Conservation (phyloP, 108 stramenopile species). For the Nitzschia sp. region DNA sequence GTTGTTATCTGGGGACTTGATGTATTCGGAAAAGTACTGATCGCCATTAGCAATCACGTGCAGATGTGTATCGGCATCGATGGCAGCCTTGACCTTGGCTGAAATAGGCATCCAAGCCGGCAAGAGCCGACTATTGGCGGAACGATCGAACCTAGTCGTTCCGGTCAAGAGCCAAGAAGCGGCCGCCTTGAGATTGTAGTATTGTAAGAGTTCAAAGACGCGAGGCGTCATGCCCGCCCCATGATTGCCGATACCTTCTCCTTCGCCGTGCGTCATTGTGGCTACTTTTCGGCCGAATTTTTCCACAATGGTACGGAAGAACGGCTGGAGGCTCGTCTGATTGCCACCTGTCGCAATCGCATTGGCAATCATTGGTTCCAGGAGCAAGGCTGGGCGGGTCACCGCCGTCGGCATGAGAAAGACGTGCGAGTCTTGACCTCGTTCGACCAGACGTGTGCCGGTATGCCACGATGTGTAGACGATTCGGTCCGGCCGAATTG, state of each 20-base stretch:
- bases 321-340: conserved; percentile 29
- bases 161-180: conserved; percentile 80
- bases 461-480: conserved; percentile 48
- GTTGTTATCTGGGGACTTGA: conserved; percentile 57
- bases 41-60: conserved; percentile 71
- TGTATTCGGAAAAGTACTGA: conserved; percentile 63
- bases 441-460: conserved; percentile 53
- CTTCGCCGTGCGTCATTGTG: conserved; percentile 73
- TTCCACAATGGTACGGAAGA: conserved; percentile 69
- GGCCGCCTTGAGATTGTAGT: conserved; percentile 58
- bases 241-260: conserved; percentile 70
- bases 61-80: conserved; percentile 51
- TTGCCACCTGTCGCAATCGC: conserved; percentile 70
- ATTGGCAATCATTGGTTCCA: conserved; percentile 84
- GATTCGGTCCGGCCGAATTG: conserved; percentile 77
- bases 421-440: conserved; percentile 45
- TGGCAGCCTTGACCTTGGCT: conserved; percentile 55
- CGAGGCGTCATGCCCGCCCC: conserved; percentile 72
- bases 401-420: conserved; percentile 56
- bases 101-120: conserved; percentile 71
- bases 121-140: conserved; percentile 56
- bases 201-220: conserved; percentile 63
- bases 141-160: conserved; percentile 38
- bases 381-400: conserved; percentile 70
- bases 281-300: conserved; percentile 80